Conservation (phyloP, 441 rosid genomes). For the Hura crepitans region DNA sequence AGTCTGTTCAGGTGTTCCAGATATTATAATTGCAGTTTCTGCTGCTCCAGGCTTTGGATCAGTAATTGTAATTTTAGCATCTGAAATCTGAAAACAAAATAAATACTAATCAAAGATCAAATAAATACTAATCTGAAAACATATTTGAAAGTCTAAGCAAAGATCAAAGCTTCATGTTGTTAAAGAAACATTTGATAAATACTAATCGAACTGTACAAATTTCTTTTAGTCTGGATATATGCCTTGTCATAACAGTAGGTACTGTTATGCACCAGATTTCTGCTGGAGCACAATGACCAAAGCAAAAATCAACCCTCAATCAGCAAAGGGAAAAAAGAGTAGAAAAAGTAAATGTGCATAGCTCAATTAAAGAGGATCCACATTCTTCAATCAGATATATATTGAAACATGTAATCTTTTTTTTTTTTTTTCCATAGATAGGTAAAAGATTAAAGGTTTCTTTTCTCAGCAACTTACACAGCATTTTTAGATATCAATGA, state of each 20-base stretch:
- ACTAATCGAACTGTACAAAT: neutral
- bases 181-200: neutral
- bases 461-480: neutral
- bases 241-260: neutral
- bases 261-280: neutral
- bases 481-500: neutral
- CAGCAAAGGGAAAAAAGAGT: neutral
- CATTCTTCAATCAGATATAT: neutral
- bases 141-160: conserved; percentile 11
- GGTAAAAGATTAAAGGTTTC: neutral
- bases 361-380: neutral
- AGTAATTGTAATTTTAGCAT: conserved; percentile 55
- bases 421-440: neutral
- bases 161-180: neutral
- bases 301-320: neutral
- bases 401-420: neutral
- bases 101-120: neutral
- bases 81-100: conserved; percentile 50
- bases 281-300: neutral
- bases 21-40: conserved; percentile 60
- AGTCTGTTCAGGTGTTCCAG: conserved; percentile 85
- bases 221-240: neutral
- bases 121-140: too few species aligned
- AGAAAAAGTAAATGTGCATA: neutral
- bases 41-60: conserved; percentile 60